Evolutionary conservation across 164 flowering plant genomes (phyloP), one percentile per base, ranked within the genome.

Genomic region (Protea cynaroides): DNA sequence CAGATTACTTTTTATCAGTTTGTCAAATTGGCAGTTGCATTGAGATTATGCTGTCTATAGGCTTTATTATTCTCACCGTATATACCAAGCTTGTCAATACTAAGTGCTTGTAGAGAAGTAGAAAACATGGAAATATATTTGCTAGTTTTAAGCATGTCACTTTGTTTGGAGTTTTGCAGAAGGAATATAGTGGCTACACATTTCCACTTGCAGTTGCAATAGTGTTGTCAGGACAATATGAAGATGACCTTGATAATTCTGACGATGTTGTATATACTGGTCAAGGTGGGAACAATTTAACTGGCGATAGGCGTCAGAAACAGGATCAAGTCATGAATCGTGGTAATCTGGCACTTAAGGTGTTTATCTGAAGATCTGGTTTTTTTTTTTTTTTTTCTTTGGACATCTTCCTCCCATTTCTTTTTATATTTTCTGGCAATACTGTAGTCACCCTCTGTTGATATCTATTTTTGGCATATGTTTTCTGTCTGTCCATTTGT

Each of bases 341-440:
- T 55, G 99, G 99, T 51, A 94, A 94, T 77, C 72, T 94, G 75
- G 99, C 90, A 7, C 76, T 94, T 15, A 91, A 94, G 99, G 99
- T 86, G 36, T 34, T 69, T 43, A 19, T n/a, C 65, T 53, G n/a
- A 46, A 53, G 46, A 38, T 62, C 8, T 63, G 53, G 17, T 8
- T n/a, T 10, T 58, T 64, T 54, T 36, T 8, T 65, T 25, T 34
- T 62, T 25, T 23, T 40, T 12, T 52, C 52, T 24, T 14, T 15
- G 0, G 22, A 12, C n/a, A 7, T 53, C 1, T 52, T 14, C 12
- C 22, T 7, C 21, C 0, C 43, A 36, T 38, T 0, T 63, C 7
- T 14, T 51, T 34, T 38, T 52, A 51, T 40, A 19, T 49, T 29
- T 19, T 24, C 4, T 1, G 0, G 44, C 9, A 14, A 19, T 49